Evolutionary conservation across 441 rosid genomes (phyloP), one percentile per base, ranked within the genome.

Genomic region (Capsella rubella): DNA sequence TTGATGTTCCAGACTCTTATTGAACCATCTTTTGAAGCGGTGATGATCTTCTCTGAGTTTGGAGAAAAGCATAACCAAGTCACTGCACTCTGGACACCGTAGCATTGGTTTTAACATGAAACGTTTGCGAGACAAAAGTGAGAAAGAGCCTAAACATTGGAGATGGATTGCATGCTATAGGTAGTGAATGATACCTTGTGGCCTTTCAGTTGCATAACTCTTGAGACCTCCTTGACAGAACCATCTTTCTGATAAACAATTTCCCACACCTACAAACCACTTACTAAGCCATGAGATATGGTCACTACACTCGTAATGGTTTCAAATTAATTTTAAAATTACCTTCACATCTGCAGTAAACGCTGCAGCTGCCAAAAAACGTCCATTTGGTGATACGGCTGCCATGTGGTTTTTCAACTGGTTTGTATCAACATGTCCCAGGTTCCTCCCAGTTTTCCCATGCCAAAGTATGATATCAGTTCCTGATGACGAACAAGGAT

Each of bases 301-400:
- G 29, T 34, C 77, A 66, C 13, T 16, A 52, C 31, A 63, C 14
- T 29, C 14, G 31, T 14, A 51, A 61, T 32, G 45, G 32, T 62
- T 51, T 58, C 5, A 16, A 16, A 16, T 51, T 50, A 51, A n/a
- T 11, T 16, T 9, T 42, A 45, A 34, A 52, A 7, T 51, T 54
- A 83, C 86, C 96, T 96, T 96, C 64, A 96, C 99, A 87, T 93
- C 97, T n/a, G 98, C 98, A 31, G 98, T 93, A 82, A 96, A 96
- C 45, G 99, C 97, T 29, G 99, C 99, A 55, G 98, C 97, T 71
- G 99, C 99, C 83, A 96, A 47, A 74, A 96, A 96, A 46, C 97
- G 97, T 35, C 99, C 99, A 84, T 96, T 91, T 60, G 98, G 97
- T 59, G 99, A 96, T 74, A 96, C 77, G 62, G 90, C 82, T 69